Evolutionary conservation across 164 flowering plant species (phyloP), one percentile per base, ranked within the genome.

Genomic region (Magnolia kwangsiensis): DNA sequence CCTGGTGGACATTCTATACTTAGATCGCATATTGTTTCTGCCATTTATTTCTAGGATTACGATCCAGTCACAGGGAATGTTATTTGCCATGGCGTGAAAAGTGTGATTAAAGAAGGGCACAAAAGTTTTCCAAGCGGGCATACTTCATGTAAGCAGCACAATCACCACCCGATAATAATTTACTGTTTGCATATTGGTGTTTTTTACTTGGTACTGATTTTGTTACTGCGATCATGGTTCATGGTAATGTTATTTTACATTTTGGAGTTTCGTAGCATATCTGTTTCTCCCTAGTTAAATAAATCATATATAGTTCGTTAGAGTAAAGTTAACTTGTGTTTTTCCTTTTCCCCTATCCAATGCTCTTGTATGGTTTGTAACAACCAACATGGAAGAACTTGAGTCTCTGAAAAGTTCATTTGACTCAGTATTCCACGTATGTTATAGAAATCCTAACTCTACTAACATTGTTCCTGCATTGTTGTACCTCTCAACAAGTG

Each of bases 81-180:
- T 77, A 71, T 84, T n/a, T 94, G 98, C 78, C 82, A 83, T 65
- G 98, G 98, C 51, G 80, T 78, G 10, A 83, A 83, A 79, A 72
- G 76, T 74, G 90, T 88, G 74, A 90, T 94, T 58, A 91, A 82
- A 83, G 97, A 94, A 89, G 98, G 98, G 37, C 89, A 94, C 76
- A 94, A 94, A 80, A 92, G 96, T 83, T 94, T 94, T 75, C 98
- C 98, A 5, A 94, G 98, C 76, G 98, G 98, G 37, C 95, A 92
- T 79, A 91, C 98, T 68, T 94, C 98, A 49, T 87, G 98, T 92
- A 86, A 91, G 92, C 64, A 59, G 55, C 50, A 7, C 20, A 68
- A 5, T 68, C 49, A 4, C 8, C 71, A 68, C 29, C 71, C 61
- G 13, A 68, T 37, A 16, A 23, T 29, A 11, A 27, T 68, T 11